Evolutionary conservation across 495 filamentous ascomycete species (phyloP).

Genomic region (Neurospora intermedia): DNA sequence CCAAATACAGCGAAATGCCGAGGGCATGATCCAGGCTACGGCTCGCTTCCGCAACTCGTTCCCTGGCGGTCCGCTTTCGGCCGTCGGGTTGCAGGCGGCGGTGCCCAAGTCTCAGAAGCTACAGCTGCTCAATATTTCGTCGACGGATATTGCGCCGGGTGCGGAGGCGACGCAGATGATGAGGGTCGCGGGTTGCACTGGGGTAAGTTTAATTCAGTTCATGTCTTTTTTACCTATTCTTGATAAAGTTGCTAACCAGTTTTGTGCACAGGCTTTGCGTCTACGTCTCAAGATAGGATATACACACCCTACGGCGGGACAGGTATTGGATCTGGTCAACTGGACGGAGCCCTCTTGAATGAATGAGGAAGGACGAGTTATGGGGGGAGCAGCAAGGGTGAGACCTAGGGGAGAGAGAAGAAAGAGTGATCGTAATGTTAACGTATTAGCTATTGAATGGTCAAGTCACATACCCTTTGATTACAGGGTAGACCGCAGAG

Average conservation of each 20-base stretch:
- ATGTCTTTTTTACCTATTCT: slow-evolving; percentile 3
- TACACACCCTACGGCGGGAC: slow-evolving; percentile 51
- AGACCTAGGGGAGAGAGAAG: background rate
- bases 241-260: slow-evolving; percentile 15
- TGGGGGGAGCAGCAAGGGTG: slow-evolving; percentile 15
- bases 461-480: background rate
- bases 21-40: slow-evolving; percentile 60
- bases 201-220: slow-evolving; percentile 51
- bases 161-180: slow-evolving; percentile 81
- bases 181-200: slow-evolving; percentile 71
- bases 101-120: slow-evolving; percentile 93
- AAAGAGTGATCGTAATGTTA: background rate
- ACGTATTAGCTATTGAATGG: background rate
- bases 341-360: slow-evolving; percentile 66
- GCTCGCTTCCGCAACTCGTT: slow-evolving; percentile 75
- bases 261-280: slow-evolving; percentile 42
- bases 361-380: background rate
- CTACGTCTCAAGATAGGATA: slow-evolving; percentile 80
- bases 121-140: slow-evolving; percentile 78
- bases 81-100: slow-evolving; percentile 78
- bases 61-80: slow-evolving; percentile 45
- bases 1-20: slow-evolving; percentile 67
- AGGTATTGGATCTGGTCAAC: slow-evolving; percentile 85
- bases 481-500: background rate
- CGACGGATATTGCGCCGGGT: slow-evolving; percentile 60